These are phyloP conservation scores for Plantago coronopus DNA, from an alignment of 305 asterid genomes.

Conservation along the genomic window DNA sequence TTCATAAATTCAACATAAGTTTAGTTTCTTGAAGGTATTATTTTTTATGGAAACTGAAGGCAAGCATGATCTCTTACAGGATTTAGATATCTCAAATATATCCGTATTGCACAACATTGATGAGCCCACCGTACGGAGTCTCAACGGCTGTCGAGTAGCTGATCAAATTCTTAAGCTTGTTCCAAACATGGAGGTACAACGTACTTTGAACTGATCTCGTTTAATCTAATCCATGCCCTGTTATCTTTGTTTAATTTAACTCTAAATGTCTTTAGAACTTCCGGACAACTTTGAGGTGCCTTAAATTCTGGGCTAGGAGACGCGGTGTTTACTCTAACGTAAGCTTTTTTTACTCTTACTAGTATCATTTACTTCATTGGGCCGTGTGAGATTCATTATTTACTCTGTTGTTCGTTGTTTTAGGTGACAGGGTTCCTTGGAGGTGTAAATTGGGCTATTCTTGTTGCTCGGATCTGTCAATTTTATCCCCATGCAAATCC, in stretches of 20 bases:
- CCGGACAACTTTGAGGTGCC: conserved; percentile 70
- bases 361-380: not conserved
- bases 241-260: not conserved
- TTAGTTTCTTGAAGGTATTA: not conserved
- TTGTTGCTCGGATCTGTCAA: conserved; percentile 93
- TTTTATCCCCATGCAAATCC: conserved; percentile 90
- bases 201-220: not conserved
- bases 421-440: conserved; percentile 99
- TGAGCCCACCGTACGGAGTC: conserved; percentile 89
- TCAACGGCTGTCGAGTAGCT: conserved; percentile 96
- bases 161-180: conserved; percentile 93
- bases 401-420: conserved; percentile 12
- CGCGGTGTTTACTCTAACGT: conserved; percentile 99
- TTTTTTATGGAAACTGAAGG: conserved; percentile 3
- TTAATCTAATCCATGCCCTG: not conserved
- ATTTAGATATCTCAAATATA: conserved; percentile 75
- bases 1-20: not conserved
- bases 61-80: conserved; percentile 38
- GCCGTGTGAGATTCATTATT: not conserved
- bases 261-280: conserved; percentile 48
- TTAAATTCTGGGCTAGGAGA: conserved; percentile 92
- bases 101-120: conserved; percentile 75
- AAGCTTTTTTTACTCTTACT: conserved; percentile 27
- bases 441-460: conserved; percentile 97
- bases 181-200: conserved; percentile 70